Base-by-base conservation (phyloP, 225 moss, liverwort and hornwort species). In the Bryoerythrophyllum caledonicum region DNA sequence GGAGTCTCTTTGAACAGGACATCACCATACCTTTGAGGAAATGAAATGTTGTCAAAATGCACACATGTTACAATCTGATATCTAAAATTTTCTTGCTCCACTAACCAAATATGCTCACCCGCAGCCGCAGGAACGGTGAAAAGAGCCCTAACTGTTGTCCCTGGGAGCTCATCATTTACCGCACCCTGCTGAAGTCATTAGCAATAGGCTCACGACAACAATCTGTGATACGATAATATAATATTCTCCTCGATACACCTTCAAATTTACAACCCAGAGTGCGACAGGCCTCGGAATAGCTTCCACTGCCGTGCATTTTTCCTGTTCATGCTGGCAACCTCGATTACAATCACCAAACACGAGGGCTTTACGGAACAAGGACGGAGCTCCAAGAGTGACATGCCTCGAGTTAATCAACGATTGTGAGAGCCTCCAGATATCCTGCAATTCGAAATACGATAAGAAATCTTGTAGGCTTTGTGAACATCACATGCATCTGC, bases 371-470 rank as follows among this genome's bases (percentile, higher is more conserved):
- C 44, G 55, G 34, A 52, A n/a, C 5, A 35, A 5, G 46, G 26
- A 56, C 24, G 59, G 26, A 65, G 24, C 64, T 71, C 32, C 60
- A 52, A 35, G 4, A 25, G 24, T 60, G 13, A 27, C 49, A 35
- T 51, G 40, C 16, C 46, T 57, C 27, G 13, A 46, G 35, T 15
- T 65, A 25, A 26, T 46, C 25, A 10, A 6, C 63, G 38, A 48
- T 41, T 28, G 52, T 9, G 40, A 28, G 73, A 41, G 12, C 6
- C 53, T 52, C 60, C 51, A 4, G 23, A 53, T 21, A 56, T 48
- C 70, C 64, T 75, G 70, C 70, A 57, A 56, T 57, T 12, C 11
- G 57, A 48, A 64, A 68, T 4, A 73, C 6, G 43, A 74, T 21
- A 56, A 70, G 49, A 70, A 28, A 70, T 64, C n/a, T n/a, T n/a